Base-by-base conservation (phyloP, 192 early-diverging fungal species). In the Helicostylum pulchrum region DNA sequence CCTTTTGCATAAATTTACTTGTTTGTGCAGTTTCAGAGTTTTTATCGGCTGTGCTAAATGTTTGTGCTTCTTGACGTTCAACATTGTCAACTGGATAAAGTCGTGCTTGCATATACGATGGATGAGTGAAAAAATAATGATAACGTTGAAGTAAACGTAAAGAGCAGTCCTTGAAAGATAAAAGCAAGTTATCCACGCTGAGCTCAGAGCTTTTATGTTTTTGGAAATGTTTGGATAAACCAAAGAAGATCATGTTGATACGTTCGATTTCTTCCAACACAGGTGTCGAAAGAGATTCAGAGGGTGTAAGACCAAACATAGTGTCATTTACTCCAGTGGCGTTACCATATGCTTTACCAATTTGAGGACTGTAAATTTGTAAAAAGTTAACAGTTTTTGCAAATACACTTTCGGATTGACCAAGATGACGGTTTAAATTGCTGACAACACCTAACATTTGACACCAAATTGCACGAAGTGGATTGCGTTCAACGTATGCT, bases 381-480 rank as follows among this genome's bases (percentile, higher is more conserved):
- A 81, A 72, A 52, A 84, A 81, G 34, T 61, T 72, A 48, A 80
- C 70, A n/a, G 76, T 53, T 17, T 62, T 53, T n/a, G 63, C 74
- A 42, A 81, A 65, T 42, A 77, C 68, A 1, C 66, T 55, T 11
- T 75, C 76, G 0, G 66, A 65, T 14, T 53, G 54, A 12, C 62
- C 63, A 60, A 80, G 62, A 9, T 61, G 57, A n/a, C 76, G 78
- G 46, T 80, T 51, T 1, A 81, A 50, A 45, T 77, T 68, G 4
- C 67, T 81, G 17, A 78, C 65, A 2, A 78, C 73, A 14, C 76
- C 77, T 19, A 84, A 47, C 61, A 77, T 77, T 57, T 77, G 78
- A 32, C 79, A 79, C 83, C 83, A 85, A 9, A 80, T 71, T 6
- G 66, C 62, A 53, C 80, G 83, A 52, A 78, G 66, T n/a, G 66